Evolutionary conservation across 352 stramenopile species (phyloP), one percentile per base, ranked within the genome.

Genomic region (Globisporangium lucens): DNA sequence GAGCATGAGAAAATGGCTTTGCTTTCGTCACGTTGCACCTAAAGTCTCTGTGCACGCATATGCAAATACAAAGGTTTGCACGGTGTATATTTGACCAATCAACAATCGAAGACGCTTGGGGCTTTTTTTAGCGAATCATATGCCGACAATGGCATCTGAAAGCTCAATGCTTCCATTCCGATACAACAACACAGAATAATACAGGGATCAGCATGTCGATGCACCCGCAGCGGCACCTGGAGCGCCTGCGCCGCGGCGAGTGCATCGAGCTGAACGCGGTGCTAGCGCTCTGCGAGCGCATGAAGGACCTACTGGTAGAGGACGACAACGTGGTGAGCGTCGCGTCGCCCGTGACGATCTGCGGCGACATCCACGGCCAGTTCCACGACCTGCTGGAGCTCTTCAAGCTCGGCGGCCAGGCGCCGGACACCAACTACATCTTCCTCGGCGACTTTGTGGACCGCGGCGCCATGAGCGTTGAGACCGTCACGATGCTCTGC

Each of bases 391-490:
- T 99, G 43, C 68, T 99, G 8, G 89, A 98, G 68, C 79, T 99
- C 46, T 93, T 99, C 47, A 85, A 97, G 61, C 85, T 98, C 10
- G 83, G 89, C 53, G 96, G 96, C 20, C 86, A 89, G 61, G 91
- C 94, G 36, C 90, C 94, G 1, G 73, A 84, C 33, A 95, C 83
- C 22, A 92, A 77, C 61, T 97, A 94, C 72, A 78, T 99, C 33
- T 99, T 99, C 75, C 75, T 99, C n/a, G 97, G 97, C 5, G 97
- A 99, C 80, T 99, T 98, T 75, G 96, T 99, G 29, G 97, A 99
- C 84, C 84, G 97, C 51, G 97, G 97, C 12, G 91, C 95, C 66
- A 98, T 98, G 80, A 97, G 85, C 41, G 92, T 98, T n/a, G 95
- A 98, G 76, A 97, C 90, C 17, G 83, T 98, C 49, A 91, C 79